Conservation (phyloP, 345 rosid species). For the Aurinia saxatilis region DNA sequence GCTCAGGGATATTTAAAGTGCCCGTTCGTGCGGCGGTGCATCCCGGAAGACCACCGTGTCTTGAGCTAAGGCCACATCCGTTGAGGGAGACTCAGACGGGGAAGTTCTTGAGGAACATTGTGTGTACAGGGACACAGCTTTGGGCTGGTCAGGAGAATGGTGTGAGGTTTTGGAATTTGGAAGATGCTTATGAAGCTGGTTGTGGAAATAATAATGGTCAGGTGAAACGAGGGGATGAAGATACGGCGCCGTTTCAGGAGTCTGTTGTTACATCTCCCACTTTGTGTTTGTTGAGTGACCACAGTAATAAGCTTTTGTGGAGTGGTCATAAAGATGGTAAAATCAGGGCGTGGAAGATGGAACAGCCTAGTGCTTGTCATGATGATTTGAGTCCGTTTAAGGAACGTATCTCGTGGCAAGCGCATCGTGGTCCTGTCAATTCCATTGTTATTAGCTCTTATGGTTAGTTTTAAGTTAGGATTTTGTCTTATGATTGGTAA, state of each 20-base stretch:
- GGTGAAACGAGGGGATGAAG: slow-evolving; percentile 84
- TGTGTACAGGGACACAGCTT: slow-evolving; percentile 71
- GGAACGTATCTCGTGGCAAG: slow-evolving; percentile 83
- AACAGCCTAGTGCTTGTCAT: slow-evolving; percentile 24
- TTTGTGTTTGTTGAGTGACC: slow-evolving; percentile 59
- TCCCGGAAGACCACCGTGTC: slow-evolving; percentile 67
- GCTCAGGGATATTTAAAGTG: slow-evolving; percentile 44
- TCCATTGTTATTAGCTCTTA: slow-evolving; percentile 57
- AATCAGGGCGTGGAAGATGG: slow-evolving; percentile 79
- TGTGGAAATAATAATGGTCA: slow-evolving; percentile 46
- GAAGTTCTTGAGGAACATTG: slow-evolving; percentile 69
- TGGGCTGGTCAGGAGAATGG: slow-evolving; percentile 97
- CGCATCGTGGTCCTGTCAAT: slow-evolving; percentile 68
- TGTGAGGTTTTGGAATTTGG: slow-evolving; percentile 68
- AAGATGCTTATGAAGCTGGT: slow-evolving; percentile 55
- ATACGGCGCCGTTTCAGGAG: slow-evolving; percentile 90
- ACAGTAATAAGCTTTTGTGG: slow-evolving; percentile 59
- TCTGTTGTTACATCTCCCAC: slow-evolving; percentile 65
- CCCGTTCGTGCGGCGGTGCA: slow-evolving; percentile 67
- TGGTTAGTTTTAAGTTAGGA: slow-evolving; percentile 42
- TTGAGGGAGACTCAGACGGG: slow-evolving; percentile 89
- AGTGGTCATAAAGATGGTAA: slow-evolving; percentile 91
- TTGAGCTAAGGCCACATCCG: slow-evolving; percentile 87
- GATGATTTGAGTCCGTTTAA: slow-evolving; percentile 34
- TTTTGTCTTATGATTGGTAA: slow-evolving; percentile 3